These are phyloP conservation scores for Bolboschoenoplectus hybrid DNA, from an alignment of 202 grass and related monocot species.

Conservation along the genomic window DNA sequence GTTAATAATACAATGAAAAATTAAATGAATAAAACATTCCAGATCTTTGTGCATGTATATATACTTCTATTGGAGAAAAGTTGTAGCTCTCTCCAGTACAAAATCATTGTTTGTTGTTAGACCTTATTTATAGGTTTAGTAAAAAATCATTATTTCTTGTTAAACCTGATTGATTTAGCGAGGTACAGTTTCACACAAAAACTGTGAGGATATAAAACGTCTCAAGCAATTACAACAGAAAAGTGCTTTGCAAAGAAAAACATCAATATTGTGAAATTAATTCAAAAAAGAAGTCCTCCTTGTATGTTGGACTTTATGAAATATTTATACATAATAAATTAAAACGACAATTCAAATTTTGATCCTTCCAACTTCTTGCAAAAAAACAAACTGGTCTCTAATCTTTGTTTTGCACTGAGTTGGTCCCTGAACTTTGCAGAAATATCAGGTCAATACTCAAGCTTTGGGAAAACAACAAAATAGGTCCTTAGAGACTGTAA, in stretches of 20 bases:
- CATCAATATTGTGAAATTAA: background rate
- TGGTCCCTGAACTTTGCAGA: background rate
- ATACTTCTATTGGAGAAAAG: background rate
- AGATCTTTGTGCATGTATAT: background rate
- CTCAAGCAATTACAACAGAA: background rate
- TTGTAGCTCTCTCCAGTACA: background rate
- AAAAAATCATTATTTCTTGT: background rate
- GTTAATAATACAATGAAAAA: background rate
- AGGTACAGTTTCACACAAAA: background rate
- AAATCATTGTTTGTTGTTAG: background rate
- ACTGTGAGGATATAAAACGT: background rate
- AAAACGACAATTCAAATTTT: background rate
- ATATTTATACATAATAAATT: constrained; percentile 1
- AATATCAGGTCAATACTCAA: background rate
- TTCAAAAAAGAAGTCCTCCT: background rate
- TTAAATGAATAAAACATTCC: background rate
- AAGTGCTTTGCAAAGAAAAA: background rate
- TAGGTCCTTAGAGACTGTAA: too few species aligned
- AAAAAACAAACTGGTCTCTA: background rate
- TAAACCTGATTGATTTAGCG: background rate
- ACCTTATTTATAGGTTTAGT: background rate
- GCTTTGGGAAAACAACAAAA: background rate
- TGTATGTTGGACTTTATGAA: background rate
- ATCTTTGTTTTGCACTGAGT: background rate
- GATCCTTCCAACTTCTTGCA: background rate